A percentile compares a stretch with the other conserved stretches of the same genome.
These are phyloP conservation scores for Xanthoceras sorbifolium DNA, from an alignment of 345 rosid genomes.

Conservation along the genomic window DNA sequence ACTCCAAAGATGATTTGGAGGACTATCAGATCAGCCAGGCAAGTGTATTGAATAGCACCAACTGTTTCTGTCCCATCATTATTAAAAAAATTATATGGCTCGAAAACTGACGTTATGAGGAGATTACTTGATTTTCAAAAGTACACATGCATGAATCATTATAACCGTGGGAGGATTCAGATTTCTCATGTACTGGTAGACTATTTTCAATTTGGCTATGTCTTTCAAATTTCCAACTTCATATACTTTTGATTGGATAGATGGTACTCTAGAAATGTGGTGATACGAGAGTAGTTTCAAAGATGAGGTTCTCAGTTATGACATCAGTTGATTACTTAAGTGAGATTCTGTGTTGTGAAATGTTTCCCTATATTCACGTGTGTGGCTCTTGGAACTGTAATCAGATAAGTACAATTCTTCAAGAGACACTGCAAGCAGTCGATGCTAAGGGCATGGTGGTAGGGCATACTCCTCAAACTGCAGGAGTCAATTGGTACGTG, in stretches of 20 bases:
- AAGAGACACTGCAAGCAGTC: slow-evolving; percentile 62
- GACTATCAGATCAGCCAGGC: slow-evolving; percentile 71
- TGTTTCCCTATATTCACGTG: not conserved
- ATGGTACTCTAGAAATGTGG: not conserved
- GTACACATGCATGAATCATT: not conserved
- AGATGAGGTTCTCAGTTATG: not conserved
- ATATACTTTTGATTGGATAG: not conserved
- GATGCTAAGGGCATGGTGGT: slow-evolving; percentile 94
- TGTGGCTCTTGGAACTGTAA: slow-evolving; percentile 19
- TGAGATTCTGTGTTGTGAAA: not conserved
- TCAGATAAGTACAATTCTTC: slow-evolving; percentile 64
- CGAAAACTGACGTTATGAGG: not conserved
- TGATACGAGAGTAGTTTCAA: not conserved
- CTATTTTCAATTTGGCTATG: not conserved
- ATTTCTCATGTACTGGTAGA: not conserved
- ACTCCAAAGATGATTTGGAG: slow-evolving; percentile 73
- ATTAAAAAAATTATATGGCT: not conserved
- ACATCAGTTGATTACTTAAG: not conserved
- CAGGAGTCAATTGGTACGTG: slow-evolving; percentile 80
- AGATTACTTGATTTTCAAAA: not conserved
- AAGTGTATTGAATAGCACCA: slow-evolving; percentile 22
- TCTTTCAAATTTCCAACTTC: slow-evolving; percentile 4
- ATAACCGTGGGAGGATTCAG: not conserved
- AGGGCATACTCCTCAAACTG: slow-evolving; percentile 90
- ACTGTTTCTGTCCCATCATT: not conserved